Evolutionary conservation across 331 rosid species (phyloP), one percentile per base, ranked within the genome.

Genomic region (Malus hybrid): DNA sequence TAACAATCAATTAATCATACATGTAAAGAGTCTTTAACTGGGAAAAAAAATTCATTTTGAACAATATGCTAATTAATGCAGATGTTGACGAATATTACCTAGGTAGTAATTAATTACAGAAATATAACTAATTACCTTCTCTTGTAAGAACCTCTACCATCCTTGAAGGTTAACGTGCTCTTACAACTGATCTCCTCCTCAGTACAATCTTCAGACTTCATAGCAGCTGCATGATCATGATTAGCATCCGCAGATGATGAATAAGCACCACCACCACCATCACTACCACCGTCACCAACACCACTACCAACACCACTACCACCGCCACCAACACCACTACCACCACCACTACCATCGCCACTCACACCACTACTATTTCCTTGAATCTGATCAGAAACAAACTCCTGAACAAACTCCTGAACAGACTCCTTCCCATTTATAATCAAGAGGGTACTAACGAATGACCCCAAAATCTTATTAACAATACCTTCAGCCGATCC

Each of bases 121-220:
- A 33, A 24, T 4, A 14, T 7, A 12, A 24, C 6, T 54, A 54
- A 54, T 64, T 76, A 80, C 85, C 81, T 73, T 81, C 85, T 73
- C 64, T 81, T 81, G 63, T 81, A 77, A 39, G 69, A 52, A 14
- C 85, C 85, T 61, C 85, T 72, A 19, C 85, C 76, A 73, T 73
- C 79, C 33, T 76, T 57, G 28, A 67, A 14, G 9, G 71, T 31
- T 66, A 70, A 73, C 6, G 33, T n/a, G 54, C 62, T 66, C 81
- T 34, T 70, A 66, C 57, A 71, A 33, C 73, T 72, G n/a, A 71
- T 74, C 15, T 63, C 67, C 13, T 81, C 74, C 10, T 63, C 72
- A 54, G 29, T 3, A 14, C 59, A 68, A 32, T 74, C 74, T 42
- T 65, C 78, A 22, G 44, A 73, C 57, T 61, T 73, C 13, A 34